phyloP scores from a whole-genome alignment of 2,329 filamentous ascomycete genomes.

The Graphilbum fragrans region DNA sequence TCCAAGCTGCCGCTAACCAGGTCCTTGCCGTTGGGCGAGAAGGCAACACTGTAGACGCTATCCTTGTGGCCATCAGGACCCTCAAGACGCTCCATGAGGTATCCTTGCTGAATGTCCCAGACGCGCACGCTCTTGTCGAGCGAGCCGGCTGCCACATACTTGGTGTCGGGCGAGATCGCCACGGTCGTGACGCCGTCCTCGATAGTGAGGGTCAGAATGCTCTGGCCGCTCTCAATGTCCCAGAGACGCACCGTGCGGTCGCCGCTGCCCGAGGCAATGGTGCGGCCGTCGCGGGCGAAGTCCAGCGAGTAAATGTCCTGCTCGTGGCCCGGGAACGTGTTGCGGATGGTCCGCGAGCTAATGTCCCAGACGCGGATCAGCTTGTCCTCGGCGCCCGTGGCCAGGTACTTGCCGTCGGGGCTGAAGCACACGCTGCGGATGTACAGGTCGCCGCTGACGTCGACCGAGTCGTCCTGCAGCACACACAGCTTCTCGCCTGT shows the following conservation, averaged over 20 bases:
- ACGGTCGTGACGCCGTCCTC: slow-evolving; percentile 97
- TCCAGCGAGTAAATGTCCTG: slow-evolving; percentile 97
- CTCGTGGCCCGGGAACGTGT: slow-evolving; percentile 92
- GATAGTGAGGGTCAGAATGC: slow-evolving; percentile 77
- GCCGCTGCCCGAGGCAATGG: slow-evolving; percentile 90
- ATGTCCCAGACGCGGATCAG: slow-evolving; percentile 98
- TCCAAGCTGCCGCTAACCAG: slow-evolving; percentile 91
- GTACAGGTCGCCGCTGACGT: slow-evolving; percentile 84
- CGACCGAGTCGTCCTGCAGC: slow-evolving; percentile 77
- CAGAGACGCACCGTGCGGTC: slow-evolving; percentile 91
- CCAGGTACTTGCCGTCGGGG: slow-evolving; percentile 84
- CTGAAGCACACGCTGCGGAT: slow-evolving; percentile 98
- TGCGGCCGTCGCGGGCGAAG: slow-evolving; percentile 84
- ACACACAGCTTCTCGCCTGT: slow-evolving; percentile 81
- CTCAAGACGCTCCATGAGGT: slow-evolving; percentile 82
- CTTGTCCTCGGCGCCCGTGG: slow-evolving; percentile 95
- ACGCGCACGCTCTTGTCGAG: slow-evolving; percentile 96
- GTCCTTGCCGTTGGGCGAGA: slow-evolving; percentile 84
- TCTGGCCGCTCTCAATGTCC: slow-evolving; percentile 79
- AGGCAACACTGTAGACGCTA: slow-evolving; percentile 91
- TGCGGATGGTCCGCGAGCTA: slow-evolving; percentile 65
- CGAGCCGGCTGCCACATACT: slow-evolving; percentile 87
- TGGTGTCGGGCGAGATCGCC: slow-evolving; percentile 89
- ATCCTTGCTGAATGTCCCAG: slow-evolving; percentile 82
- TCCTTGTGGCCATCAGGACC: slow-evolving; percentile 93